Evolutionary conservation across 208 protist genomes (phyloP), one percentile per base, ranked within the genome.

Genomic region (Blechomonas ayalai): DNA sequence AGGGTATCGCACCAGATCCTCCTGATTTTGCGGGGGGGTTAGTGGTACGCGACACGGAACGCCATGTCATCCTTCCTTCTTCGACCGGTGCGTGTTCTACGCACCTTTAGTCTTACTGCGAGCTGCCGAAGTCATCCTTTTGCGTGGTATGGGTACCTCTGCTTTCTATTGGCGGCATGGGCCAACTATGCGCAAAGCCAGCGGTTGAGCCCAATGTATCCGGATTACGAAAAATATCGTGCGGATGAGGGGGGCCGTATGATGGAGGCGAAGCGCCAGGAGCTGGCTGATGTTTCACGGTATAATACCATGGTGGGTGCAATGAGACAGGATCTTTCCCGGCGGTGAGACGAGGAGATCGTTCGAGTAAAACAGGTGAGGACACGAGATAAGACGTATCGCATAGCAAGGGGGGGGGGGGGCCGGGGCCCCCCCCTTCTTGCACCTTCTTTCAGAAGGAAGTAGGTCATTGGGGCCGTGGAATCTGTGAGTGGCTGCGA

Each of bases 131-230:
- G 37, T 4, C 59, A 67, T 29, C 76, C 76, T 7, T 85, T 79
- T 42, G 41, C 36, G 2, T 82, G 73, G 66, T 90, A 90, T 47
- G 31, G 40, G 19, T 63, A 60, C 3, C 16, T 82, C 8, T 85
- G 59, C 41, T 32, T 52, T 13, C 33, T 56, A 16, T 67, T 90
- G 7, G 19, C 81, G 18, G 41, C 35, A 16, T 90, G 76, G 76
- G 81, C 81, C 3, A 90, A 90, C 52, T 75, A 70, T 15, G 73
- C 72, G 18, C 81, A 85, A 56, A 83, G 85, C 59, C 59, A 75
- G 49, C 81, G 81, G 1, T 61, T 85, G 0, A 57, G 43, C 9
- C 69, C 73, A 6, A 75, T 90, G 63, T 90, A 71, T 39, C 81
- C 81, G 18, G 59, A 75, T 35, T 90, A 82, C 48, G 67, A 76